Evolutionary conservation across 2,329 filamentous ascomycete species (phyloP), one percentile per base, ranked within the genome.

Genomic region (Aureobasidium mangrovei): DNA sequence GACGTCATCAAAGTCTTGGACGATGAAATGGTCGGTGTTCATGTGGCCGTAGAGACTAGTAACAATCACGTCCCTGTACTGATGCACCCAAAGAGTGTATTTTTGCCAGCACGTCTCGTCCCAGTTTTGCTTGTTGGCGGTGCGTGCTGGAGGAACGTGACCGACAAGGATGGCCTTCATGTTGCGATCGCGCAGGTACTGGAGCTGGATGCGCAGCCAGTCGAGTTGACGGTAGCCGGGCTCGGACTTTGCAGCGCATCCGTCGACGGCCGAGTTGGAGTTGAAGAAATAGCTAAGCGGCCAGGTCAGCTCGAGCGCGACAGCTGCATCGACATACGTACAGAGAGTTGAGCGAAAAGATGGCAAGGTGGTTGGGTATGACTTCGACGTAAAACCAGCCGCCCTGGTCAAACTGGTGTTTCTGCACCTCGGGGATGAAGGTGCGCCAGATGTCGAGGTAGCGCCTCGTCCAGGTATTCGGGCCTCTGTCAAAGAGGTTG

Each of bases 31-130:
- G 63, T 98, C 93, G 60, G 96, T 87, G 65, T 98, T 98, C 93
- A 98, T 97, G 67, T 98, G 93, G 1, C 91, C 93, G 65, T 86
- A 98, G 4, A 95, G 65, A 28, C 82, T 83, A 9, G 81, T 83
- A 24, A 91, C 78, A 24, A 98, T 78, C 36, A 98, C 85, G 67
- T 98, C 93, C 33, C 93, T 86, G 69, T 90, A 98, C 68, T 94
- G 89, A 61, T 83, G 80, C 64, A 91, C 73, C 89, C 91, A 97
- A 3, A 97, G 73, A 0, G 89, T 86, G 70, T 95, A 98, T 67
- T 95, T 96, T 68, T 96, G 91, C 91, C 91, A 98, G 72, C 93
- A 98, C 0, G 87, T 90, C 74, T 97, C 91, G 61, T 96, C 90
- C 93, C 93, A 98, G 58, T 82, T 83, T 64, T 82, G 80, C 75